Base-by-base conservation (phyloP, 148 eudicot genomes). In the Rhododendron griersonianum region DNA sequence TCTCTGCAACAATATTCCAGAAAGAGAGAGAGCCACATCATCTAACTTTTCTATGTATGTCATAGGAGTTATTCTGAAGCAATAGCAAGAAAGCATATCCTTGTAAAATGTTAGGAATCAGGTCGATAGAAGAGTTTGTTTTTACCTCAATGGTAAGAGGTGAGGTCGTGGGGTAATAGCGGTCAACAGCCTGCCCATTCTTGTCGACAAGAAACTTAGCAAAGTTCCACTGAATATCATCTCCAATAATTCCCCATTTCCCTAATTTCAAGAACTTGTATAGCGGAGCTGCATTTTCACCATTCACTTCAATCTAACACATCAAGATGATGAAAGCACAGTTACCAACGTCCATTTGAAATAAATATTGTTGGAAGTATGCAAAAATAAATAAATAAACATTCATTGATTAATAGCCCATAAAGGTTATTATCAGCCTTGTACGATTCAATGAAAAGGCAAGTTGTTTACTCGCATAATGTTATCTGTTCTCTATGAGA, bases 201-300 rank as follows among this genome's bases (percentile, higher is more conserved):
- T 89, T 91, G 78, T 89, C 90, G 9, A 94, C 95, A 37, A 94
- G 92, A 65, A 95, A 95, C 89, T 94, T 95, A 21, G 93, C 91
- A 21, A 95, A 95, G 87, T 95, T 95, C 96, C 98, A 94, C 84
- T 94, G 94, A 73, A 95, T 92, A 63, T 92, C 91, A 33, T 93
- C 96, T 77, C 94, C 91, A 3, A 95, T 89, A 57, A 94, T 81
- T 44, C 95, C 96, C 90, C 96, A 91, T 83, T 93, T 92, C 7
- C 93, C 93, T 44, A 86, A 86, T 86, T 94, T 94, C 84, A 95
- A 74, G 84, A 86, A 90, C 90, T 94, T 89, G 90, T 93, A 95
- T 28, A 95, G 55, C 0, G 95, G 98, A 51, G 95, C 89, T 71
- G 95, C 87, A 37, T 89, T 89, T 0, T 87, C 92, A 14, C 96